Percentiles rank a stretch among this genome's conserved stretches.
Conservation (phyloP, 768 basidiomycete genomes). For the Amanita polypyramis region DNA sequence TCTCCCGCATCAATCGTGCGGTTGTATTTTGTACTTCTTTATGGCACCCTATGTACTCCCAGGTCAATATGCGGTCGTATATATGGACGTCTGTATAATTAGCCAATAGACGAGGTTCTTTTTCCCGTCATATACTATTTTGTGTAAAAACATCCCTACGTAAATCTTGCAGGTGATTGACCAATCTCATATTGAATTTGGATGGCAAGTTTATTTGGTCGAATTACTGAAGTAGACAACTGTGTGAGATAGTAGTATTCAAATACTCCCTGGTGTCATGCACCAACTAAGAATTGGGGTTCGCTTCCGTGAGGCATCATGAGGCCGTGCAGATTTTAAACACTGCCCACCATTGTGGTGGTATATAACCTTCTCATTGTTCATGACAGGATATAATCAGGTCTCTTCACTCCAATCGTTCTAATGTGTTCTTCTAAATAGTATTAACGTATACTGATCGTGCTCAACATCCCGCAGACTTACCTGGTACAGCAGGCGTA, state of each 20-base stretch:
- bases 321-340: neutral
- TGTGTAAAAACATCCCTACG: conserved; percentile 64
- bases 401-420: conserved; percentile 55
- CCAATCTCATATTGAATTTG: conserved; percentile 57
- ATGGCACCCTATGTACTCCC: conserved; percentile 45
- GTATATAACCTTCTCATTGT: conserved; percentile 42
- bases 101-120: conserved; percentile 49
- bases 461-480: conserved; percentile 7
- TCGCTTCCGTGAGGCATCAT: conserved; percentile 3
- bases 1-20: conserved; percentile 38
- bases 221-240: neutral
- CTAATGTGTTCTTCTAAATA: conserved; percentile 19
- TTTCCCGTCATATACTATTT: conserved; percentile 66
- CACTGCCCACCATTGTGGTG: conserved; percentile 54
- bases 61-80: conserved; percentile 1
- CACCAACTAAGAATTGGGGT: conserved; percentile 24
- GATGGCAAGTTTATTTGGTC: conserved; percentile 3
- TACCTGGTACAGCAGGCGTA: conserved; percentile 14
- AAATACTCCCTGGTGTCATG: conserved; percentile 7
- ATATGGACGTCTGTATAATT: neutral
- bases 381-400: conserved; percentile 33
- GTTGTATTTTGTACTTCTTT: conserved; percentile 33
- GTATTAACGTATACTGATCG: neutral
- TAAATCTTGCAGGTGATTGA: conserved; percentile 49
- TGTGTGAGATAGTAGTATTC: neutral